Percentiles rank a stretch among this genome's conserved stretches.
phyloP scores from a whole-genome alignment of 2,329 filamentous ascomycete genomes.

The Seiridium unicorne region DNA sequence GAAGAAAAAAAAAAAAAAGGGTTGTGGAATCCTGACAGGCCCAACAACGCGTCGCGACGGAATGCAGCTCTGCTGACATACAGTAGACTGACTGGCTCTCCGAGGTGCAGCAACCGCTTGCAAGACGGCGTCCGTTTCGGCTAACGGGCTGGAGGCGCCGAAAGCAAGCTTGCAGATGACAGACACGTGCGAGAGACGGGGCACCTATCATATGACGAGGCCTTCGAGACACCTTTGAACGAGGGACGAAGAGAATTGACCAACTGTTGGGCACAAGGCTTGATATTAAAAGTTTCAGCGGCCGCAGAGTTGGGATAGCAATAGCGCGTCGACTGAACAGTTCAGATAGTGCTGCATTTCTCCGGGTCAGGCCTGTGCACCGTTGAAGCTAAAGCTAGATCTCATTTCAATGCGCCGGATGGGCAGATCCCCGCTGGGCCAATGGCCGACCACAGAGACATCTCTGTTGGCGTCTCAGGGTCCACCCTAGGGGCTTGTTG shows the following conservation, averaged over 20 bases:
- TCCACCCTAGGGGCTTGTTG: background rate
- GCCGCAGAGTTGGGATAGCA: background rate
- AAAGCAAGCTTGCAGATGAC: background rate
- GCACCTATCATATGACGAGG: background rate
- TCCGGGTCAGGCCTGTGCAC: background rate
- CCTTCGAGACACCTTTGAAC: background rate
- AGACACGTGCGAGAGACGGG: background rate
- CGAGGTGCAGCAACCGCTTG: background rate
- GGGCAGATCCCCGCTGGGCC: background rate
- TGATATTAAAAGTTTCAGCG: background rate
- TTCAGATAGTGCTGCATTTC: background rate
- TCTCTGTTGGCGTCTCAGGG: background rate
- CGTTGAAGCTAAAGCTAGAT: background rate
- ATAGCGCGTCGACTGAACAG: background rate
- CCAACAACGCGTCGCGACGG: too few relatives aligned
- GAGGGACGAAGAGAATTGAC: background rate
- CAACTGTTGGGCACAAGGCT: background rate
- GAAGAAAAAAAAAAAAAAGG: too few relatives aligned
- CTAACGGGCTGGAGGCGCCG: background rate
- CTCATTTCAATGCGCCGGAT: conserved; percentile 2
- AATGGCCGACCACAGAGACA: background rate
- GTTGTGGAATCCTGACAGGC: too few relatives aligned
- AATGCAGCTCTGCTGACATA: background rate
- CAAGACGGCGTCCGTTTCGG: background rate
- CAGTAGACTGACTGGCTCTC: background rate